A percentile compares a stretch with the other conserved stretches of the same genome.
Evolutionary conservation across 257 asterid genomes (phyloP).

Genomic region (Linaria vulgaris): DNA sequence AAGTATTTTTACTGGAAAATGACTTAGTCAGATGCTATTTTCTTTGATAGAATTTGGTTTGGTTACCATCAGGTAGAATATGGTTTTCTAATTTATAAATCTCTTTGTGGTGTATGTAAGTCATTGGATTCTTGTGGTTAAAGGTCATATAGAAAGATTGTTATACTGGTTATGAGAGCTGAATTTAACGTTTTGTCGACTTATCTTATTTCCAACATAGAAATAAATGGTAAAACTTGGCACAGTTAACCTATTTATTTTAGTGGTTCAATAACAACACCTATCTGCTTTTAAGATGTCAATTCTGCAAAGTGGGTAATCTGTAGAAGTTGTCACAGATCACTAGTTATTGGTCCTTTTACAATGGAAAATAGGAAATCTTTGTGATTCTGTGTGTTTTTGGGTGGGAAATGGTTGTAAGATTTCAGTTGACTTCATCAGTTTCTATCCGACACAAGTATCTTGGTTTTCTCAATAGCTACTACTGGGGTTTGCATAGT

Average conservation of each 20-base stretch:
- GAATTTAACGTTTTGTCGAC: background rate
- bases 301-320: background rate
- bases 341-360: background rate
- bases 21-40: constrained; percentile 2
- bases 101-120: background rate
- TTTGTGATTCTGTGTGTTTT: too few species aligned
- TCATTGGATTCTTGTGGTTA: too few species aligned
- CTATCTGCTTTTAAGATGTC: background rate
- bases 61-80: background rate
- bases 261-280: background rate
- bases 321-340: background rate
- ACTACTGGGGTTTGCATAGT: constrained; percentile 4
- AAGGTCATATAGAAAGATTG: too few species aligned
- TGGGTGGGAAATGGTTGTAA: too few species aligned
- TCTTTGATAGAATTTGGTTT: background rate
- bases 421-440: constrained; percentile 11
- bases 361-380: too few species aligned
- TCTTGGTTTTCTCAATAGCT: background rate
- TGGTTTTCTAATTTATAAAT: background rate
- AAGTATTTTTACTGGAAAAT: constrained; percentile 4
- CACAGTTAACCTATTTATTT: background rate
- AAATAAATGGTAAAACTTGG: background rate
- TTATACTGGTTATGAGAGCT: background rate
- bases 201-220: background rate
- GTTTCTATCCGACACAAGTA: background rate